These are phyloP conservation scores for Chlorophyllum brunneum DNA, from an alignment of 768 basidiomycete species.

Conservation along the genomic window DNA sequence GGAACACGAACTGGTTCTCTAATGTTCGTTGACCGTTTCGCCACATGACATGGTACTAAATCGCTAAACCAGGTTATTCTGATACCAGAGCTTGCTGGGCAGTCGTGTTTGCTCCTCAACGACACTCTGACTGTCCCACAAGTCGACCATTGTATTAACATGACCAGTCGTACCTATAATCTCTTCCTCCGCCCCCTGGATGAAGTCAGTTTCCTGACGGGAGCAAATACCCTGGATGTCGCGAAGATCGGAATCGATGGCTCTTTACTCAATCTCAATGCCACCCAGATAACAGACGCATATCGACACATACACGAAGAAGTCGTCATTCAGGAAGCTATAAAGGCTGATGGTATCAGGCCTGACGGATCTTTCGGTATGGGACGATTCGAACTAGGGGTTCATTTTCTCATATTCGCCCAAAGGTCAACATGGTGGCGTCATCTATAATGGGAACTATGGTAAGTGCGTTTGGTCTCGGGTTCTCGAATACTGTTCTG, in stretches of 20 bases:
- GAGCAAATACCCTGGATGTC: slow-evolving; percentile 65
- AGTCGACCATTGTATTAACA: slow-evolving; percentile 41
- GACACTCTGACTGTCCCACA: slow-evolving; percentile 40
- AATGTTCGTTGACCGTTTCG: slow-evolving; percentile 35
- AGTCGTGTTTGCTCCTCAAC: slow-evolving; percentile 53
- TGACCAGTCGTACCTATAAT: slow-evolving; percentile 48
- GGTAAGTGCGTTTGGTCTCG: slow-evolving; percentile 27
- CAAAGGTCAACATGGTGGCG: slow-evolving; percentile 58
- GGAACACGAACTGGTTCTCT: slow-evolving; percentile 67
- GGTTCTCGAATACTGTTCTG: background rate
- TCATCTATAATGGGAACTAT: slow-evolving; percentile 74
- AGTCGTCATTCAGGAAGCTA: slow-evolving; percentile 41
- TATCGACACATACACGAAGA: slow-evolving; percentile 50
- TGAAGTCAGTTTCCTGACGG: slow-evolving; percentile 48
- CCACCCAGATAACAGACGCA: slow-evolving; percentile 43
- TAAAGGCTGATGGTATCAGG: slow-evolving; percentile 59
- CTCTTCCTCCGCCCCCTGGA: slow-evolving; percentile 40
- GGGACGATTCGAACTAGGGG: background rate
- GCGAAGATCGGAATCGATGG: slow-evolving; percentile 58
- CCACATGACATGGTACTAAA: background rate
- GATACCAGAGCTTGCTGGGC: slow-evolving; percentile 54
- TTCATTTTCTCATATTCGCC: background rate
- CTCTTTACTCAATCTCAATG: slow-evolving; percentile 38
- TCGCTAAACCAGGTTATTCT: slow-evolving; percentile 44
- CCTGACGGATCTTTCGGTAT: slow-evolving; percentile 47